Base-by-base conservation (phyloP, 805 yeast species). In the Isabelozyma heimii region DNA sequence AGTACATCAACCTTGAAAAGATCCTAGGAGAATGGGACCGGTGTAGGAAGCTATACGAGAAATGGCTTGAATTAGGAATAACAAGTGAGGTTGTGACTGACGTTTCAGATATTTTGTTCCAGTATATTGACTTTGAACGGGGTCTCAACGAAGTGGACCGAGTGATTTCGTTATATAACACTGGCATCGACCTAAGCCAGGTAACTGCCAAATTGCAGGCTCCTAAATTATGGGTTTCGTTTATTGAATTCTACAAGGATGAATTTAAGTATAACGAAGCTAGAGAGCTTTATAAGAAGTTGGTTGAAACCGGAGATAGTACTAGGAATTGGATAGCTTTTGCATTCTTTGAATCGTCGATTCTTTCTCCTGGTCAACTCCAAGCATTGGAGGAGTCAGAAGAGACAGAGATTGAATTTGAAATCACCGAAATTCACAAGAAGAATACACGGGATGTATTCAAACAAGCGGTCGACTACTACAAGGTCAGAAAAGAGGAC, bases 21-120 rank as follows among this genome's bases (percentile, higher is more conserved):
- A 69, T 74, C 46, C 63, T 91, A 42, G 87, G 87, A 37, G 94
- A 91, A 57, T 87, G 87, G 73, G 95, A 87, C 51, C 68, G 97
- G 35, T 91, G 86, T 7, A 70, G 98, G 30, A 82, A 71, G 61
- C 59, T 94, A 3, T 90, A 82, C 61, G 88, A 84, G 53, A 84
- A 81, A 58, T 80, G 79, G 69, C 53, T 88, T n/a, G 85, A 82
- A 53, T 28, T 60, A 10, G 53, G 63, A 27, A 20, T 60, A 26
- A 20, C 52, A n/a, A 41, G 38, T 15, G 52, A 52, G 35, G 37
- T 26, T 13, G 45, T 17, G 5, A 44, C 40, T 16, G 40, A 40
- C 13, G 46, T 47, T 5, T 44, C 58, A 14, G 39, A 66, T 3
- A 72, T 80, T 0, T 84, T 97, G 85, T 58, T 79, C 3, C 75